Evolutionary conservation across 164 flowering plant genomes (phyloP).

Genomic region (grape (Vitis vinifera)): ASM3070453v1 NC_081813.1:14437501-14438000

Average conservation of each 20-base stretch:
- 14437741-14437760: constrained; percentile 45
- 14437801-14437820: constrained; percentile 51
- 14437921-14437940: too few species aligned
- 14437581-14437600: constrained; percentile 63
- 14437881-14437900: too few species aligned
- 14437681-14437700: constrained; percentile 41
- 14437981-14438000: too few species aligned
- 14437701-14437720: too few species aligned
- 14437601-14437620: constrained; percentile 54
- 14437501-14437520: too few species aligned
- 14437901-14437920: too few species aligned
- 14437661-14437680: constrained; percentile 46
- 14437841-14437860: constrained; percentile 40
- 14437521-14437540: constrained; percentile 52
- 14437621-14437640: constrained; percentile 33
- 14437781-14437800: constrained; percentile 54
- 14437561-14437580: constrained; percentile 49
- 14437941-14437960: too few species aligned
- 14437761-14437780: too few species aligned
- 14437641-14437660: constrained; percentile 43
- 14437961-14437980: too few species aligned
- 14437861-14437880: background rate
- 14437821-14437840: constrained; percentile 37
- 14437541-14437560: constrained; percentile 65
- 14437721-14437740: constrained; percentile 46